Base-by-base conservation (phyloP, 1,284 basidiomycete genomes). In the Exobasidium rhododendri region DNA sequence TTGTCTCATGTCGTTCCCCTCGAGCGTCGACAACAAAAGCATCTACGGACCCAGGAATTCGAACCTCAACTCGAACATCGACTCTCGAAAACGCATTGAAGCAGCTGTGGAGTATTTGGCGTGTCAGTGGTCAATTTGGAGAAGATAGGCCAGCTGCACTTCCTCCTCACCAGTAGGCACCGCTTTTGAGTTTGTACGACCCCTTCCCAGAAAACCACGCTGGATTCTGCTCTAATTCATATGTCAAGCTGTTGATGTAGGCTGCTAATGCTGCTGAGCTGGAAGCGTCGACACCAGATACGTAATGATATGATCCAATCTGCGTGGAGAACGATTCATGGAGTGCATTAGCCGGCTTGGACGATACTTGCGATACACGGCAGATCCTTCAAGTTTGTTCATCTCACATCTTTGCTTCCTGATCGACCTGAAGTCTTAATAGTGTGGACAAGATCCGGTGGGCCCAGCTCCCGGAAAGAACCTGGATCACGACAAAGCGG, bases 51-150 rank as follows among this genome's bases (percentile, higher is more conserved):
- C 94, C 94, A 0, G 96, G 96, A 56, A 98, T 98, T 81, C 94
- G 94, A 62, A 97, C 96, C 69, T 98, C 94, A 5, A 99, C 94
- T 46, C 94, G 87, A 26, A 98, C 88, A 75, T 99, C 96, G 43
- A 98, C 91, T 22, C 96, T 84, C 45, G 93, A 94, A 80, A 99
- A 98, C 14, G 96, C 96, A 80, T 99, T 96, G 83, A 97, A 99
- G 81, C 93, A 96, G 81, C 58, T 62, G 61, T 3, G n/a, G 45
- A 24, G 14, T 6, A 50, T 14, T 49, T 22, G 6, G 10, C 14
- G 24, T 45, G 35, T 55, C 52, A 45, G 32, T 14, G 26, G n/a
- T n/a, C 35, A 17, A 40, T 40, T 10, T 40, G 35, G 7, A 7
- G 35, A 40, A 40, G 35, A 40, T 40, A 40, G 24, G 13, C n/a